These are phyloP conservation scores for Cryphonectria radicalis DNA, from an alignment of 2,329 filamentous ascomycete genomes.

Conservation along the genomic window DNA sequence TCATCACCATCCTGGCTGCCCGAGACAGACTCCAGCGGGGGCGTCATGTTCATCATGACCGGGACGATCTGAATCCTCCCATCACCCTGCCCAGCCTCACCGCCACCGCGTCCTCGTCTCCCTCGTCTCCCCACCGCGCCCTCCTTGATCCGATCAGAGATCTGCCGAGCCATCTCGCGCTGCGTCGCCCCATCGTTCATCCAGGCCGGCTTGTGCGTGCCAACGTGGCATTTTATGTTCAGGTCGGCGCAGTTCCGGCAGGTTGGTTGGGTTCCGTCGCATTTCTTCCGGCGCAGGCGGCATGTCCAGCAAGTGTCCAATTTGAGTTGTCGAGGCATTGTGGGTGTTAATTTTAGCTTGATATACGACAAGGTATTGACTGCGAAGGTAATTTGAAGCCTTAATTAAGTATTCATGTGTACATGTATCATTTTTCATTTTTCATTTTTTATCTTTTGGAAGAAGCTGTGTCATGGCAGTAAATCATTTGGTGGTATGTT, in stretches of 20 bases:
- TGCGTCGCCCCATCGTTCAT: slow-evolving; percentile 58
- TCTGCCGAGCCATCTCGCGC: slow-evolving; percentile 47
- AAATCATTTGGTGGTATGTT: not conserved
- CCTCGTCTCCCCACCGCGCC: not conserved
- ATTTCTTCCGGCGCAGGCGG: slow-evolving; percentile 64
- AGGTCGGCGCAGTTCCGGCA: slow-evolving; percentile 54
- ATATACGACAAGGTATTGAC: not conserved
- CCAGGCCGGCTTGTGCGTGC: slow-evolving; percentile 58
- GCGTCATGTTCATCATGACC: not conserved
- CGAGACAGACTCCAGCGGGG: not conserved
- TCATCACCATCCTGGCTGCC: slow-evolving; percentile 46
- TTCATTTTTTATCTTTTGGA: too few relatives aligned
- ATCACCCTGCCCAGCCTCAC: not conserved
- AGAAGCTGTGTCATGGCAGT: not conserved
- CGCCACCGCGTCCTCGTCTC: not conserved
- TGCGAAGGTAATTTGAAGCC: not conserved
- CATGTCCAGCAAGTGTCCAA: slow-evolving; percentile 46
- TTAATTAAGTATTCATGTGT: not conserved
- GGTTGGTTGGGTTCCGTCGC: slow-evolving; percentile 56
- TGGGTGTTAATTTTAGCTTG: not conserved
- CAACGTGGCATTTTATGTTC: slow-evolving; percentile 61
- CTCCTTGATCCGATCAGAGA: not conserved
- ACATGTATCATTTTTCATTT: not conserved
- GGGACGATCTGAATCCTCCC: not conserved
- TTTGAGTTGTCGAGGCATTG: not conserved